Evolutionary conservation across 1,139 yeast genomes (phyloP), one percentile per base, ranked within the genome.

Genomic region (Candida neerlandica): DNA sequence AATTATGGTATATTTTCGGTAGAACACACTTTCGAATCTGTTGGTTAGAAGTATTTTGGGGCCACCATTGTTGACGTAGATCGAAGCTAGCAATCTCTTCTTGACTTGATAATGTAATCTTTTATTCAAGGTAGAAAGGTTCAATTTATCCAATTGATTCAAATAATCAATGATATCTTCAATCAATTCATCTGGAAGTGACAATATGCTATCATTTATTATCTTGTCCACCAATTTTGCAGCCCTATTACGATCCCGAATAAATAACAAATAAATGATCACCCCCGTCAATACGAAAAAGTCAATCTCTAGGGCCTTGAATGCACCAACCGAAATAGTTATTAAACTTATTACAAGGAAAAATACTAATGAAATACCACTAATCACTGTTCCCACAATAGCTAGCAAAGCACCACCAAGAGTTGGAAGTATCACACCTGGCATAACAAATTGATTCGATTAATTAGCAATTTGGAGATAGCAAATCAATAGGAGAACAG

Each of bases 91-190:
- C 10, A 56, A 29, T 33, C 46, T 47, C 11, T 14, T 33, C 12
- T 21, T 45, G 12, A 42, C 51, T 30, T 49, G 39, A 14, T 37
- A 14, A 30, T 50, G 40, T 4, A 56, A 41, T 38, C 50, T 21
- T 43, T 27, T 54, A 40, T 43, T 51, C 19, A 50, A 35, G n/a
- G 42, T 18, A 32, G 40, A 16, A 5, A 57, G 4, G 10, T 27
- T 41, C n/a, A 53, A 12, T 11, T 51, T 41, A 39, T 55, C 58
- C 4, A 34, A 3, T 38, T 56, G 58, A 29, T 53, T 47, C 26
- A 57, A 48, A 43, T 46, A 32, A 10, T 38, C 44, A 14, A 54
- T 40, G 16, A 55, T 48, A n/a, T 38, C 48, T 26, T 38, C 44
- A 29, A 55, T 30, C 23, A 55, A 29, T 42, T 55, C 50, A 32